Base-by-base conservation (phyloP, 805 yeast genomes). In the Yarrowia divulgata region DNA sequence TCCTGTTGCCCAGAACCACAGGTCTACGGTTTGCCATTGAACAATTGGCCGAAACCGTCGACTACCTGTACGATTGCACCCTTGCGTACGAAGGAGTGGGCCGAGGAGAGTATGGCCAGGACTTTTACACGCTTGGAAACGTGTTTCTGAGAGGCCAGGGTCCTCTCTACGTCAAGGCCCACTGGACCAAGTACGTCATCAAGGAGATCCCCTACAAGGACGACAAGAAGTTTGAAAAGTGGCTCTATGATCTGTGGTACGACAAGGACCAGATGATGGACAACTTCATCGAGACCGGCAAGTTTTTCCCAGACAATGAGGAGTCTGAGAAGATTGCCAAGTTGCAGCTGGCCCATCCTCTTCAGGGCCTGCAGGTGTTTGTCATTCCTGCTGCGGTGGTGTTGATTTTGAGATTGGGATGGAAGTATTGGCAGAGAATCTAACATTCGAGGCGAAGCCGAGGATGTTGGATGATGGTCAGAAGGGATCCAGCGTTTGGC, bases 1-100 rank as follows among this genome's bases (percentile, higher is more conserved):
- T 90, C 14, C 81, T 95, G 71, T 78, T 93, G n/a, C 99, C 99
- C 16, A 85, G 96, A 69, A 82, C 85, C 0, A 87, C 94, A 42
- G 99, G 99, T 0, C 81, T 95, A 37, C 86, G 90, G 74, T 85
- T 87, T 70, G 82, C 88, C 9, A 81, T 93, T 70, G 80, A 84
- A 64, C 83, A 85, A 69, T 82, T 94, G 71, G 69, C 72, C 39
- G 71, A 48, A 8, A 37, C 75, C 6, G 73, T 79, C n/a, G 77
- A 77, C 60, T 78, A 77, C 81, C 84, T 95, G 0, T 91, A 92
- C 75, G 98, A 95, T 78, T 79, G 91, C 43, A 91, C 99, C 0
- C 83, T 91, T 50, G 97, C 89, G 0, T 95, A 93, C 78, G 83
- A 88, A 6, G 97, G 93, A 13, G 87, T 91, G 3, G 78, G 79